Percentiles rank a stretch among this genome's conserved stretches.
Evolutionary conservation across 345 rosid genomes (phyloP).

Genomic region (Lepidium didymum): DNA sequence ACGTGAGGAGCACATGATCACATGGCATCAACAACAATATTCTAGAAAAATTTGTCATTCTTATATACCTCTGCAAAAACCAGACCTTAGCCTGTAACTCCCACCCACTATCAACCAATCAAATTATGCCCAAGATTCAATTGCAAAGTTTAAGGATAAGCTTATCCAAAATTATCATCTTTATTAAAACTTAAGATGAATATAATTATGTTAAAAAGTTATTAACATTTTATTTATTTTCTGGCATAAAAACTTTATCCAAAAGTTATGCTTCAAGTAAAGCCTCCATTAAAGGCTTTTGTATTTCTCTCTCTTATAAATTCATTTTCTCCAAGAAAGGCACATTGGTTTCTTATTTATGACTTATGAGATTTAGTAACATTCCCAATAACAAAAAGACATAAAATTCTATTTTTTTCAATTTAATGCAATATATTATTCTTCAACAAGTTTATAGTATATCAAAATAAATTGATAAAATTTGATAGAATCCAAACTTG

Average conservation of each 20-base stretch:
- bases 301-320: not conserved
- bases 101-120: conserved; percentile 27
- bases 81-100: too few relatives aligned
- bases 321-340: conserved; percentile 26
- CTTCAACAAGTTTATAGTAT: not conserved
- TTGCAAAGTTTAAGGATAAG: not conserved
- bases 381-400: conserved; percentile 15
- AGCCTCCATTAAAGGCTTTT: conserved; percentile 30
- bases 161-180: too few relatives aligned
- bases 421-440: not conserved
- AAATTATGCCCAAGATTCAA: conserved; percentile 14
- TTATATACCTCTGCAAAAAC: conserved; percentile 9
- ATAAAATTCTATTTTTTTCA: not conserved
- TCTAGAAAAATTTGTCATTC: not conserved
- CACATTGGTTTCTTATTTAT: conserved; percentile 23
- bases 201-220: not conserved
- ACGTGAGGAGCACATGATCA: conserved; percentile 23
- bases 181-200: not conserved
- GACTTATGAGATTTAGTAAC: conserved; percentile 8
- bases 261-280: conserved; percentile 39
- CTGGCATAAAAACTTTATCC: conserved; percentile 18
- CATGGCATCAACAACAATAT: conserved; percentile 12
- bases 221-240: not conserved
- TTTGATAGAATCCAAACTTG: conserved; percentile 8
- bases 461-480: not conserved